Evolutionary conservation across 106 monocot genomes (phyloP), one percentile per base, ranked within the genome.

Genomic region (Platanthera guangdongensis): DNA sequence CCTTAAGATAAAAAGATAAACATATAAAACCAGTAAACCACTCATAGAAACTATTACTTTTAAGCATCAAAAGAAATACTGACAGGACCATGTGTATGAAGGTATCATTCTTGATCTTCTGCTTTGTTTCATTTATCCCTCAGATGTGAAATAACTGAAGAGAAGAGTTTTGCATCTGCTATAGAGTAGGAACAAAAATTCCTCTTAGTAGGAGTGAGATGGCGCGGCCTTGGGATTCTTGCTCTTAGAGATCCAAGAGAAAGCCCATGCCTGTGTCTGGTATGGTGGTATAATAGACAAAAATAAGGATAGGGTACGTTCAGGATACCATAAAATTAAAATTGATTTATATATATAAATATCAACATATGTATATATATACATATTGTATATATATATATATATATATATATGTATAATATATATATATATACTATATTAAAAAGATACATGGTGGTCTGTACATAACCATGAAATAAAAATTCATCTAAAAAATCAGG

Each of bases 51-150:
- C 25, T 25, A 25, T 25, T 25, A 25, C 25, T 25, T 19, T 62
- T 62, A 62, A 62, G 62, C 21, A 62, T 62, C 62, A 62, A 62
- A 62, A 62, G 62, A 21, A 18, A 62, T 19, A 16, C 62, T 21
- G 5, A 18, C 22, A 22, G 15, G 1, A 22, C 22, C 62, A 25
- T 62, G 6, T 62, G 6, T n/a, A 18, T 62, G 25, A 21, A 62
- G 62, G 22, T 62, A 39, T 62, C 13, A 1, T 53, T 53, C 52
- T 53, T 53, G 13, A 53, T 53, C 52, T 53, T 53, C 52, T 53
- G 4, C 62, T 62, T 62, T 62, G 21, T 21, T 7, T 62, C 7
- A 62, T 62, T 62, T 62, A n/a, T 16, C 22, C 62, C 6, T 18
- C 19, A 62, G 9, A 5, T 21, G 18, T 21, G 22, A 62, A 7